These are phyloP conservation scores for Blastocystis sp. DNA, from an alignment of 352 stramenopile species.

Conservation along the genomic window DNA sequence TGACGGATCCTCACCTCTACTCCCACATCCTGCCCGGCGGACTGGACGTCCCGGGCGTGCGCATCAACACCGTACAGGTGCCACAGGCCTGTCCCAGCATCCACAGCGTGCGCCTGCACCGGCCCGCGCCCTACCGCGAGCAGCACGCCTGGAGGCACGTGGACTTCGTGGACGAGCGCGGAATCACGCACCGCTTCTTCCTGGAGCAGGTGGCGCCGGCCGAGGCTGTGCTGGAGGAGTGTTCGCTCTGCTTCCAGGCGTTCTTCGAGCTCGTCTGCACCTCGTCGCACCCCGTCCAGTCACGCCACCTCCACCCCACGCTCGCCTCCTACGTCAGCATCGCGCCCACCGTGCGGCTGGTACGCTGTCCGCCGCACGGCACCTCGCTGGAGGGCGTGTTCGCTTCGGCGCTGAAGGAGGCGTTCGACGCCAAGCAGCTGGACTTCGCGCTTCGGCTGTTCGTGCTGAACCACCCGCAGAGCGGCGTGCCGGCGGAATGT, in stretches of 20 bases:
- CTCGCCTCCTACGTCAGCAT: conserved; percentile 29
- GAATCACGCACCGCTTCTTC: neutral
- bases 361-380: neutral
- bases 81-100: neutral
- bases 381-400: conserved; percentile 29
- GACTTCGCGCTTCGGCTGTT: conserved; percentile 26
- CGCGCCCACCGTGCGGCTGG: conserved; percentile 27
- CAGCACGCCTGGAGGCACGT: conserved; percentile 3
- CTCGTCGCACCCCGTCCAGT: conserved; percentile 2
- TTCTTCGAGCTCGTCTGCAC: neutral
- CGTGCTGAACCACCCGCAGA: neutral
- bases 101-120: neutral
- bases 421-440: conserved; percentile 36
- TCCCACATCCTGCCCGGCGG: neutral
- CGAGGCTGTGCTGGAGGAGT: conserved; percentile 27
- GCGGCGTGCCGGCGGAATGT: no score
- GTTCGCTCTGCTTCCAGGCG: neutral
- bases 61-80: neutral
- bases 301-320: conserved; percentile 13
- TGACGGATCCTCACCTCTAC: neutral
- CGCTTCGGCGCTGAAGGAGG: neutral
- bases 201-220: conserved; percentile 9
- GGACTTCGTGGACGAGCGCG: neutral
- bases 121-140: conserved; percentile 11
- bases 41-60: neutral